Evolutionary conservation across 2,329 filamentous ascomycete species (phyloP).

Genomic region (Lizonia empirigonia): DNA sequence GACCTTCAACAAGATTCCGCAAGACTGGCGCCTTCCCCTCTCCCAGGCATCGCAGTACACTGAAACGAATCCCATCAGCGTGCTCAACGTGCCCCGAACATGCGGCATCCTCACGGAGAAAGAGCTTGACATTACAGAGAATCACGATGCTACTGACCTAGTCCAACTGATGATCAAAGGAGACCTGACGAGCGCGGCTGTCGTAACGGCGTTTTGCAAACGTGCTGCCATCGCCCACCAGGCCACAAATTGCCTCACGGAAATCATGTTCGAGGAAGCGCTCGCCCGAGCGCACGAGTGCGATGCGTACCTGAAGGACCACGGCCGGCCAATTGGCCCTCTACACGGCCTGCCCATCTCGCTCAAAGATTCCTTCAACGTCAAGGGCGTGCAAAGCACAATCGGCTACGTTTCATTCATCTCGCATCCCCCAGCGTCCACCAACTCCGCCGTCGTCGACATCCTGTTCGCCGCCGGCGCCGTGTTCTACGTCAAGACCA

Average conservation of each 20-base stretch:
- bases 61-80: slow-evolving; percentile 29
- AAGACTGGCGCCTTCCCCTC: slow-evolving; percentile 39
- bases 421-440: slow-evolving; percentile 34
- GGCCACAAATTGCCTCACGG: slow-evolving; percentile 55
- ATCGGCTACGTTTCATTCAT: slow-evolving; percentile 61
- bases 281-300: slow-evolving; percentile 46
- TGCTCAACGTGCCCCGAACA: slow-evolving; percentile 38
- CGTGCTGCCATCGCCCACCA: slow-evolving; percentile 63
- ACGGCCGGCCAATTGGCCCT: slow-evolving; percentile 55
- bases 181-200: slow-evolving; percentile 46
- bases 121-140: slow-evolving; percentile 45
- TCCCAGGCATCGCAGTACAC: slow-evolving; percentile 25
- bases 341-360: slow-evolving; percentile 60
- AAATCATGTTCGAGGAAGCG: slow-evolving; percentile 53
- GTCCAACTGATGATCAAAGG: slow-evolving; percentile 33
- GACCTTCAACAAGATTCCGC: slow-evolving; percentile 38
- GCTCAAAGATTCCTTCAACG: slow-evolving; percentile 62
- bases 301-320: slow-evolving; percentile 45
- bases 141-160: slow-evolving; percentile 43
- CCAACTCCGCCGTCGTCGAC: slow-evolving; percentile 46
- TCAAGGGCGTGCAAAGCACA: slow-evolving; percentile 63
- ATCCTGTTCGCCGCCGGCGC: slow-evolving; percentile 51
- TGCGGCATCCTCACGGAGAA: slow-evolving; percentile 39
- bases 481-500: slow-evolving; percentile 61
- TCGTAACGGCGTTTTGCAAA: slow-evolving; percentile 61